phyloP scores from a whole-genome alignment of 352 stramenopile genomes.

The Phytopythium vexans region DNA sequence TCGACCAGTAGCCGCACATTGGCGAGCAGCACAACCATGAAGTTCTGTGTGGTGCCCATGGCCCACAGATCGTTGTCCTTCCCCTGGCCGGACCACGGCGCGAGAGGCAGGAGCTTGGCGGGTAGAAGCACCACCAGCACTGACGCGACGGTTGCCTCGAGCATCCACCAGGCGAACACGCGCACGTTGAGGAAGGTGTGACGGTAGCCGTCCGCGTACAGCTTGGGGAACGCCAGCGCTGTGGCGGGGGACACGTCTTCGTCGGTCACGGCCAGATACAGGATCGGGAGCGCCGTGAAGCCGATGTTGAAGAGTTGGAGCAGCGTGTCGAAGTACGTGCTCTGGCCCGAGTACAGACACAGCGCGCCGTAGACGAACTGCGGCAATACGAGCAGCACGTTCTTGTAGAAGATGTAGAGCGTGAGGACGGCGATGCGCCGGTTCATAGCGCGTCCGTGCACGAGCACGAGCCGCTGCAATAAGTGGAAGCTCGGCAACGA shows the following conservation, averaged over 20 bases:
- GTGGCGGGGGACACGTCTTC: slow-evolving; percentile 49
- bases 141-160: slow-evolving; percentile 47
- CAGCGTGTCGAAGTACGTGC: slow-evolving; percentile 72
- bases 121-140: slow-evolving; percentile 48
- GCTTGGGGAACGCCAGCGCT: slow-evolving; percentile 35
- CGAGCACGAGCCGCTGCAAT: slow-evolving; percentile 78
- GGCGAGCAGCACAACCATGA: slow-evolving; percentile 52
- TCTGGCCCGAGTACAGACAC: slow-evolving; percentile 76
- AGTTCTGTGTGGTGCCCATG: slow-evolving; percentile 63
- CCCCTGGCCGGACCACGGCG: slow-evolving; percentile 36
- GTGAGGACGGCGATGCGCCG: slow-evolving; percentile 59
- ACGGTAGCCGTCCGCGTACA: slow-evolving; percentile 52
- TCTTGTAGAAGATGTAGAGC: slow-evolving; percentile 90
- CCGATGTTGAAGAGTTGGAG: slow-evolving; percentile 81
- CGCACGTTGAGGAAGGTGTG: slow-evolving; percentile 49
- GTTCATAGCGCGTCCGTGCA: slow-evolving; percentile 84
- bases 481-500: slow-evolving; percentile 87
- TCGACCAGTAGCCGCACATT: slow-evolving; percentile 51
- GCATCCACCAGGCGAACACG: slow-evolving; percentile 56
- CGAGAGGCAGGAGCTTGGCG: slow-evolving; percentile 33
- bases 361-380: slow-evolving; percentile 76
- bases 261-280: slow-evolving; percentile 60
- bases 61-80: slow-evolving; percentile 70
- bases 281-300: slow-evolving; percentile 70
- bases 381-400: slow-evolving; percentile 72